Evolutionary conservation across 129 eudicot genomes (phyloP), one percentile per base, ranked within the genome.

Genomic region (Artemisia argyi): DNA sequence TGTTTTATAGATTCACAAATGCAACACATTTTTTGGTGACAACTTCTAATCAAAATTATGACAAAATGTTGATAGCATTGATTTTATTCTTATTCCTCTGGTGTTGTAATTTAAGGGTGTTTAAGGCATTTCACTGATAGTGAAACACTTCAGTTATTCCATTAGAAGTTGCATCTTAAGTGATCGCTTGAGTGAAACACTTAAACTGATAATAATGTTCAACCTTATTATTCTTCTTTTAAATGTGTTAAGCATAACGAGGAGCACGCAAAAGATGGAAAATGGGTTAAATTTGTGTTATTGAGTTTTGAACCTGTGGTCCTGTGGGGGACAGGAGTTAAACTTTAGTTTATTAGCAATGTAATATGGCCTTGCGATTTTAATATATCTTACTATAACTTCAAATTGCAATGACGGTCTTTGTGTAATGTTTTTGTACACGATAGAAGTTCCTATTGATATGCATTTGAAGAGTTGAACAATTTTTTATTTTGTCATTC

Each of bases 91-190:
- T 72, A 59, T 46, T 59, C 44, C 56, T 59, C 62, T 5, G 28
- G 22, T 15, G 15, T 22, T 39, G 65, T 57, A n/a, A 69, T 56
- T 39, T 4, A 54, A 42, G n/a, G n/a, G n/a, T n/a, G n/a, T 32
- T 59, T 72, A 22, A 32, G 73, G 46, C 59, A 20, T 51, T 26
- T 49, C 16, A 53, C 11, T 1, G 8, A 62, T 30, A n/a, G 50
- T 7, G 6, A 62, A 57, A 20, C 6, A 56, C 56, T 57, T 55
- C 35, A 20, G 56, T 18, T 35, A 35, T 69, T 30, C 24, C 66
- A 39, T 26, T 22, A 14, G 46, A 71, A 35, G 66, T 56, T 69
- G 52, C 74, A 15, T 70, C 52, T 47, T 71, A 35, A 57, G 26
- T 42, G 46, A 19, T 58, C 10, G 11, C 44, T 71, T 46, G 44